These are phyloP conservation scores for Houttuynia cordata DNA, from an alignment of 164 flowering plant species.

Conservation along the genomic window DNA sequence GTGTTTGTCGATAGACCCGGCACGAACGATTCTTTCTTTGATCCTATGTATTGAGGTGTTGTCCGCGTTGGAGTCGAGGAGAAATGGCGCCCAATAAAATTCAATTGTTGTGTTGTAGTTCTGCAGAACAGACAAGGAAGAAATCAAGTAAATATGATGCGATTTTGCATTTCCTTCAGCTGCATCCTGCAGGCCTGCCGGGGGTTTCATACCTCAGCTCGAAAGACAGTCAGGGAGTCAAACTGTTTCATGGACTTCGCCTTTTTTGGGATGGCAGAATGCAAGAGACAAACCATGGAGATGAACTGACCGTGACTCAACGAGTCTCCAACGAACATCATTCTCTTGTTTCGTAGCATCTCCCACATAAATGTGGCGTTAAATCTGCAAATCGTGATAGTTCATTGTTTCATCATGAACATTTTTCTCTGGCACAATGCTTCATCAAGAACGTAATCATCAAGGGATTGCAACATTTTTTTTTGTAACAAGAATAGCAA, in stretches of 20 bases:
- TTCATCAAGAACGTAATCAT: too few species aligned
- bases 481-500: too few species aligned
- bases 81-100: slow-evolving; percentile 96
- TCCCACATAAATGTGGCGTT: slow-evolving; percentile 82
- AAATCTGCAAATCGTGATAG: slow-evolving; percentile 33
- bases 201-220: slow-evolving; percentile 34
- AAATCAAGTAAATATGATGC: too few species aligned
- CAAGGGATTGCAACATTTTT: too few species aligned
- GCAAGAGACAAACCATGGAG: slow-evolving; percentile 82
- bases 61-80: slow-evolving; percentile 78
- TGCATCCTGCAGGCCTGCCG: too few species aligned
- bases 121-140: too few species aligned
- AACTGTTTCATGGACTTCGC: slow-evolving; percentile 56
- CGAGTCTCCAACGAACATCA: slow-evolving; percentile 90
- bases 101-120: slow-evolving; percentile 87
- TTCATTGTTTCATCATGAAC: too few species aligned
- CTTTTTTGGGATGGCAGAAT: slow-evolving; percentile 45
- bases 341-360: slow-evolving; percentile 66
- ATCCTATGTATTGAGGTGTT: slow-evolving; percentile 44
- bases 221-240: slow-evolving; percentile 65
- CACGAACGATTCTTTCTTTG: slow-evolving; percentile 47
- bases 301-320: slow-evolving; percentile 73
- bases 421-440: too few species aligned
- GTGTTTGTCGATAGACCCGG: slow-evolving; percentile 55
- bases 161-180: too few species aligned